Base-by-base conservation (phyloP, 371 early-diverging fungal species). In the Apophysomyces sp. region DNA sequence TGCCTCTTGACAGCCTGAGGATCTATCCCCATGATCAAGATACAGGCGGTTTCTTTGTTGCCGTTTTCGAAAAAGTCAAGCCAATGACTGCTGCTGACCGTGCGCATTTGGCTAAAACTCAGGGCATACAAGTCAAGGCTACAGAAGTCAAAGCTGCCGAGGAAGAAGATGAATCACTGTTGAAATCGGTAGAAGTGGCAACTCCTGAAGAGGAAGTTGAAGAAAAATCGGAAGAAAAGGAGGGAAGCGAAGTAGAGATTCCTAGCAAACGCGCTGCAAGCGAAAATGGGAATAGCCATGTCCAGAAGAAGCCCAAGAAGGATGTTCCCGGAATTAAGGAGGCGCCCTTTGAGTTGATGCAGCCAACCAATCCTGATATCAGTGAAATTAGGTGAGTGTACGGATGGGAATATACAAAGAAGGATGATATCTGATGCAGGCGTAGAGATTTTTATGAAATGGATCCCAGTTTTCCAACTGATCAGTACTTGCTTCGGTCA, bases 11-110 rank as follows among this genome's bases (percentile, higher is more conserved):
- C 61, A 86, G 89, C 80, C 62, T 99, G 69, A 89, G 99, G 54
- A 86, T 99, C 51, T 93, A 94, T 70, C 99, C 99, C 52, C 96
- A 95, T 62, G 78, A 90, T 57, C 98, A 99, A 80, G 90, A 99
- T 76, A 98, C 99, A 15, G 99, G 99, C 62, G 99, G 97, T 16
- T 99, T 99, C 85, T 99, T 99, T 84, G 94, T 99, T 26, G 96
- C 98, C 36, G 97, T 98, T 9, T 84, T 99, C 60, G 88, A 94
- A 76, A 98, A 97, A 82, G 82, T 85, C 4, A 80, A 78, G 3
- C 85, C 86, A 12, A 78, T 86, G 68, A 83, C 77, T 49, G 85
- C 79, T 31, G 78, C 80, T 49, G 86, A 86, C 68, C 73, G 79
- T 69, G 60, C 63, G 7, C 63, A 68, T 21, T 37, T 73, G 21